These are phyloP conservation scores for Domatiomyces catenatus DNA, from an alignment of 2,329 filamentous ascomycete genomes.

Conservation along the genomic window DNA sequence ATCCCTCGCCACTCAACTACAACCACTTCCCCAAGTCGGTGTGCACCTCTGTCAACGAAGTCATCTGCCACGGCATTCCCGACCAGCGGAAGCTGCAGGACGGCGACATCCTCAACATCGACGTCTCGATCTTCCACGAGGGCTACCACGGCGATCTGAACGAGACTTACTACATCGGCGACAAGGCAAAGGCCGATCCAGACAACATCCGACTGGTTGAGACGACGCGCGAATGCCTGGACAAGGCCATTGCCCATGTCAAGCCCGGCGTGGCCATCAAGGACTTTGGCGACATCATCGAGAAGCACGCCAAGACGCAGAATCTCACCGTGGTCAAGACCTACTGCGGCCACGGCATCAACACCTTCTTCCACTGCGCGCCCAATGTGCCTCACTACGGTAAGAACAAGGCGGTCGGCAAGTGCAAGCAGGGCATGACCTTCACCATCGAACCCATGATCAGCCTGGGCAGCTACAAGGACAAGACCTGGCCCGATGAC, in stretches of 20 bases:
- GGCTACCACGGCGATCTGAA: conserved; percentile 95
- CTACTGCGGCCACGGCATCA: conserved; percentile 93
- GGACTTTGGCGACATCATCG: conserved; percentile 86
- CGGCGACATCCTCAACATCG: conserved; percentile 93
- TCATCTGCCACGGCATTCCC: conserved; percentile 97
- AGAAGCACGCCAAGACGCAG: conserved; percentile 77
- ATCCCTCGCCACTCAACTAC: conserved; percentile 90
- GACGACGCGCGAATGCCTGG: conserved; percentile 71
- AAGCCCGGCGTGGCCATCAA: conserved; percentile 88
- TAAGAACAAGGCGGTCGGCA: conserved; percentile 93
- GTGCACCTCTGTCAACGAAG: conserved; percentile 90
- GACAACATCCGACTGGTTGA: conserved; percentile 85
- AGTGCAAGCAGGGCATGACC: conserved; percentile 91
- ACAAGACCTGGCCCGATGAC: conserved; percentile 96
- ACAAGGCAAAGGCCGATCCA: conserved; percentile 66
- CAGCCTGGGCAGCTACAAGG: conserved; percentile 72
- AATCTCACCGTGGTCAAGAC: conserved; percentile 85
- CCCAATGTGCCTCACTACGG: conserved; percentile 95
- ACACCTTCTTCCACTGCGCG: conserved; percentile 80
- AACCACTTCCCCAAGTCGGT: conserved; percentile 95
- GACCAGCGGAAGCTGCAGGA: conserved; percentile 76
- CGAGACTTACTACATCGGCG: conserved; percentile 96
- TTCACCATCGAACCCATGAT: conserved; percentile 99
- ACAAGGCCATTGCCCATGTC: conserved; percentile 79
- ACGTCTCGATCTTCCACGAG: conserved; percentile 84